These are phyloP conservation scores for Licmophora abbreviata DNA, from an alignment of 108 stramenopile species.

Conservation along the genomic window DNA sequence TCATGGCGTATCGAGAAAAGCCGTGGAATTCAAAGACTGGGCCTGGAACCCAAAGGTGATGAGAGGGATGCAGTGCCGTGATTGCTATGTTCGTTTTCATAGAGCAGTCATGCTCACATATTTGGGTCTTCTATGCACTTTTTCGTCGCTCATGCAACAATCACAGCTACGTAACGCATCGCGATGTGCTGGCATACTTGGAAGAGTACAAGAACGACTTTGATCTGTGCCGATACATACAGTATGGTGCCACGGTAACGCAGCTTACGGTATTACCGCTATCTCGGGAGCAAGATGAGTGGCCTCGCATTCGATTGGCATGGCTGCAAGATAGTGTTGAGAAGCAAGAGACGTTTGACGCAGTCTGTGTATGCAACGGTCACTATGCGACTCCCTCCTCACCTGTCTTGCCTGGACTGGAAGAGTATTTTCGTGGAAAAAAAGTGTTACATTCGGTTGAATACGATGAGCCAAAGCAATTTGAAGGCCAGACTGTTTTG, in stretches of 20 bases:
- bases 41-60: neutral
- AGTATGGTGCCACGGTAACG: conserved; percentile 36
- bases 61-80: too few species aligned
- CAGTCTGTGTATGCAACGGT: conserved; percentile 85
- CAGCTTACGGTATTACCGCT: conserved; percentile 43
- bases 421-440: conserved; percentile 35
- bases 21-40: conserved; percentile 49
- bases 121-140: too few species aligned
- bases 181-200: conserved; percentile 55
- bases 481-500: conserved; percentile 56
- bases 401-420: conserved; percentile 50
- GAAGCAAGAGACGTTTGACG: conserved; percentile 66
- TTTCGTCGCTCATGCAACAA: too few species aligned
- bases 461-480: conserved; percentile 72
- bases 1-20: conserved; percentile 78
- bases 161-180: conserved; percentile 62
- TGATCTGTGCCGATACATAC: conserved; percentile 33
- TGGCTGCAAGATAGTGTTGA: conserved; percentile 19
- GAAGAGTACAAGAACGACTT: conserved; percentile 42
- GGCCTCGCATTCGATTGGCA: conserved; percentile 31
- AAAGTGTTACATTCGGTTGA: conserved; percentile 68
- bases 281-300: conserved; percentile 3
- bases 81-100: too few species aligned
- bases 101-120: too few species aligned
- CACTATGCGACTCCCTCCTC: conserved; percentile 68